Percentiles rank a stretch among this genome's conserved stretches.
These are phyloP conservation scores for Pueraria montana DNA, from an alignment of 306 rosid species.

Conservation along the genomic window DNA sequence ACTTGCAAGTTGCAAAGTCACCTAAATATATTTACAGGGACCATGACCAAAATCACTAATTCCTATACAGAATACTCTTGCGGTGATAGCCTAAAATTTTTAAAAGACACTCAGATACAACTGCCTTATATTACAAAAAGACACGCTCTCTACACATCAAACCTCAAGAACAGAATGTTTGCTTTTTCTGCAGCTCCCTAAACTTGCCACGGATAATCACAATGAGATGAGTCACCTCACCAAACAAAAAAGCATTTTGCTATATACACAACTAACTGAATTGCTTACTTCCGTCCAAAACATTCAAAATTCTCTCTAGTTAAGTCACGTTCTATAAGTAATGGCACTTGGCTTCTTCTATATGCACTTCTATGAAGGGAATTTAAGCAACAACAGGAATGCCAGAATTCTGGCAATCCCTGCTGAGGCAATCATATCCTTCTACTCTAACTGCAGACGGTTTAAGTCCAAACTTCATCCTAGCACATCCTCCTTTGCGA, in stretches of 20 bases:
- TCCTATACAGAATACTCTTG: constrained; percentile 55
- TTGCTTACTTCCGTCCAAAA: constrained; percentile 43
- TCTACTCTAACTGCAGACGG: constrained; percentile 90
- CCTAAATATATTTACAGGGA: constrained; percentile 56
- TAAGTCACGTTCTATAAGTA: constrained; percentile 48
- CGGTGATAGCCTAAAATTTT: constrained; percentile 53
- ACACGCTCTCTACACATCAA: constrained; percentile 50
- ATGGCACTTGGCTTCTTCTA: constrained; percentile 69
- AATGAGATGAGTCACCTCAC: constrained; percentile 38
- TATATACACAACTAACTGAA: constrained; percentile 49
- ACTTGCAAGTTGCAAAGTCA: constrained; percentile 16
- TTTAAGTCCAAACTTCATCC: constrained; percentile 71
- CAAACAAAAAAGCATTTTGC: constrained; percentile 26
- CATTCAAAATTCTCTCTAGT: constrained; percentile 53
- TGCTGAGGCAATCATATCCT: constrained; percentile 80
- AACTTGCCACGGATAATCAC: constrained; percentile 36
- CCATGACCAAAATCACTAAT: constrained; percentile 48
- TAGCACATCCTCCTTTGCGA: constrained; percentile 70
- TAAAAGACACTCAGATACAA: constrained; percentile 42
- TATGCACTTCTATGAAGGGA: constrained; percentile 64
- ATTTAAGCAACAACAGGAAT: constrained; percentile 74
- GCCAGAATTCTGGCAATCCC: constrained; percentile 85
- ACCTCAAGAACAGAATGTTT: constrained; percentile 60
- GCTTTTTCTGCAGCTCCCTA: constrained; percentile 48
- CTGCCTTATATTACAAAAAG: constrained; percentile 54